Conservation (phyloP, 352 stramenopile species). For the Phytopythium sindhum region DNA sequence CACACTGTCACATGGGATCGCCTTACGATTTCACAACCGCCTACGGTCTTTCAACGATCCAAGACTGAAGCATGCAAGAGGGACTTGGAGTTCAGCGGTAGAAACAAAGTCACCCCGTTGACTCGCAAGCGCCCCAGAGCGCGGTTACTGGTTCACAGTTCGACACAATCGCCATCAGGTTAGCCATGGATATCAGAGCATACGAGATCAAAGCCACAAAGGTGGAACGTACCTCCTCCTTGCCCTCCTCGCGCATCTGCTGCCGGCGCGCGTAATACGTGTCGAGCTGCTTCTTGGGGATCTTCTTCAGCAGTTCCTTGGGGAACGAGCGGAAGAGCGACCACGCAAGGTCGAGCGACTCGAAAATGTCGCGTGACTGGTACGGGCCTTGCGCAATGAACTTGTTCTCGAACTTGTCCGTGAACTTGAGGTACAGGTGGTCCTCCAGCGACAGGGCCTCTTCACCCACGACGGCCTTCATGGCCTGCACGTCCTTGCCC, state of each 20-base stretch:
- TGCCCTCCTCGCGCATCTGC: constrained; percentile 80
- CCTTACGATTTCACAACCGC: constrained; percentile 1
- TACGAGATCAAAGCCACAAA: background rate
- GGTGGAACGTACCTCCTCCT: constrained; percentile 54
- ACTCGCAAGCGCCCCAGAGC: background rate
- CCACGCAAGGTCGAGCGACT: constrained; percentile 98
- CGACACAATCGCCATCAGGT: background rate
- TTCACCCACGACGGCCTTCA: constrained; percentile 99
- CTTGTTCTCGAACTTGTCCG: constrained; percentile 99
- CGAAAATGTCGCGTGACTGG: constrained; percentile 97
- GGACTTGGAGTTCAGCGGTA: background rate
- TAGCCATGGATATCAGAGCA: background rate
- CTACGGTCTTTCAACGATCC: background rate
- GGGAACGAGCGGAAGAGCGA: constrained; percentile 98
- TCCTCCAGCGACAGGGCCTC: constrained; percentile 99
- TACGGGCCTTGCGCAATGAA: constrained; percentile 98
- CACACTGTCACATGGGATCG: constrained; percentile 1
- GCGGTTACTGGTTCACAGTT: constrained; percentile 1
- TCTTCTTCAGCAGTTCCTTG: constrained; percentile 99
- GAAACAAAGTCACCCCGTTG: background rate
- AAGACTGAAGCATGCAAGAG: constrained; percentile 2
- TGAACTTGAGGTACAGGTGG: constrained; percentile 99
- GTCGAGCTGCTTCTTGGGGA: constrained; percentile 98
- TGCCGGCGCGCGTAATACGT: constrained; percentile 95
- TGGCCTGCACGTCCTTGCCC: constrained; percentile 98